Evolutionary conservation across 2,329 filamentous ascomycete species (phyloP), one percentile per base, ranked within the genome.

Genomic region (Furcasterigmium sp.): DNA sequence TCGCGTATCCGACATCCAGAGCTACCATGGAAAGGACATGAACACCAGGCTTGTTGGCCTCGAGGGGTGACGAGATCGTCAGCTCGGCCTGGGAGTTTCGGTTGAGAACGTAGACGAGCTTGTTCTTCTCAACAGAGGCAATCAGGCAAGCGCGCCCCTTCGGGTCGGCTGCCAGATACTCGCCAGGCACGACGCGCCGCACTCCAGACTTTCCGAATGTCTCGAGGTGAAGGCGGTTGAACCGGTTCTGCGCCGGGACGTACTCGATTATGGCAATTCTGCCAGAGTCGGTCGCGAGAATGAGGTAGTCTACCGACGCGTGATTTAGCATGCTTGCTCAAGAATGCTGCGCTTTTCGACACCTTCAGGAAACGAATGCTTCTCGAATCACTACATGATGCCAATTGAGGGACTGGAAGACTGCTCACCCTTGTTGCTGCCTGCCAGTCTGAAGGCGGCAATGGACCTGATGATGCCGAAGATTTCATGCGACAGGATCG

Each of bases 141-240:
- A 97, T 87, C 60, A 99, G 76, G 60, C 91, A 95, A 43, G 94
- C 94, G 69, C 93, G 82, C 44, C 93, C 93, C 65, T 95, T 95
- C 21, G 93, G 93, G 58, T 99, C 93, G 41, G 89, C 88, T 7
- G 91, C 93, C 21, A 99, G 78, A 59, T 96, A 98, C 64, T 99
- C 90, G 47, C 94, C 93, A 3, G 94, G 93, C 36, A 98, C 81
- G 29, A 97, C 91, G 56, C 93, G 84, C 45, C 94, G 84, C 42
- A 97, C 80, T 29, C 93, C 94, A 8, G 93, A 97, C 67, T 98
- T 98, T 53, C 93, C 93, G 63, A 95, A 99, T 1, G 94, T 99
- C 70, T 99, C 94, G 44, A 96, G 78, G 58, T 97, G 93, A 51
- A 97, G 78, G 37, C 89, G 84, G 55, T 84, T 84, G 66, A 98